Conservation (phyloP, 495 filamentous ascomycete species). For the Pyrenula aspistea region DNA sequence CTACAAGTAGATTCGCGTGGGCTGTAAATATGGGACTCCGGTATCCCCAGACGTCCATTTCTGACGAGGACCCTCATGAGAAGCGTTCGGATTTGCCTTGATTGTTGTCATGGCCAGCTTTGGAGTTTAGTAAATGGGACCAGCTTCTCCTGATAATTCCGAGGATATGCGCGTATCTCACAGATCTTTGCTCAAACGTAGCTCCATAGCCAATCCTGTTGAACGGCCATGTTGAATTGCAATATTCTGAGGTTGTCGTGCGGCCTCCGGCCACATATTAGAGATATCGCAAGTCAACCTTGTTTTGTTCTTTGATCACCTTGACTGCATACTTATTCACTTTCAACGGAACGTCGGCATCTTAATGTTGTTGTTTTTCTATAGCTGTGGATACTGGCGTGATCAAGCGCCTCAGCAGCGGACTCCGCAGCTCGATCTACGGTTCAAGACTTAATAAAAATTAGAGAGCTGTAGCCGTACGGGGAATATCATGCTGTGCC, state of each 20-base stretch:
- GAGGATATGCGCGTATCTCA: not conserved
- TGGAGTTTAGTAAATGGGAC: slow-evolving; percentile 6
- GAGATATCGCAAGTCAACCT: not conserved
- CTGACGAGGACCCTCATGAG: not conserved
- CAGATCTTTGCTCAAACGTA: not conserved
- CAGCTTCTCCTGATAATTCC: slow-evolving; percentile 11
- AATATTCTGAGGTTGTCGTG: not conserved
- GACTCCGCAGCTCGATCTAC: no score
- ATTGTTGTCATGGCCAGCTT: not conserved
- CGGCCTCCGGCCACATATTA: not conserved
- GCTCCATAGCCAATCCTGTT: no score
- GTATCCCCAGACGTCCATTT: not conserved
- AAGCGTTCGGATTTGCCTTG: not conserved
- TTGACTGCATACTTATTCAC: not conserved
- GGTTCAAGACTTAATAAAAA: no score
- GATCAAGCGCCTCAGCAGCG: no score
- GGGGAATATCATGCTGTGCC: no score
- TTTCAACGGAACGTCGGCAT: not conserved
- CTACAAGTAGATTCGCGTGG: not conserved
- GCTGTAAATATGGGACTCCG: not conserved
- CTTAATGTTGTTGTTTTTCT: no score
- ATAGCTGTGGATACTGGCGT: no score
- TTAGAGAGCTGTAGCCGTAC: no score
- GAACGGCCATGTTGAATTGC: not conserved
- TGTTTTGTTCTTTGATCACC: not conserved